These are phyloP conservation scores for Hypholoma sublateritium DNA, from an alignment of 768 basidiomycete genomes.

Conservation along the genomic window DNA sequence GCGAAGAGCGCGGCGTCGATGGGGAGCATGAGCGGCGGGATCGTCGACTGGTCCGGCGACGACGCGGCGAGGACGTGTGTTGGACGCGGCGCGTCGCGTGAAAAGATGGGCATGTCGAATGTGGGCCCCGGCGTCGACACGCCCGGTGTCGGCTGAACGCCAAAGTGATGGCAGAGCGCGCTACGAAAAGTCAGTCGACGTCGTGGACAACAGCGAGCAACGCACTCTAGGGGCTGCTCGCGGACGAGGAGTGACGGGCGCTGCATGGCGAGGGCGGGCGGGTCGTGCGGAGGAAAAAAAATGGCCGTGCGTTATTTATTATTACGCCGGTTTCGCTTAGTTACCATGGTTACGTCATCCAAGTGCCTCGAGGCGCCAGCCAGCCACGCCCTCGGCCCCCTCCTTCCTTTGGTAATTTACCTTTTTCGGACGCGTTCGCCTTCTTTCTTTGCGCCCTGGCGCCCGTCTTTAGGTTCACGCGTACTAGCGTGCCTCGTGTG, in stretches of 20 bases:
- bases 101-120: conserved; percentile 43
- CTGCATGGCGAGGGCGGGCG: conserved; percentile 23
- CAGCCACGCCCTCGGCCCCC: not conserved
- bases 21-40: conserved; percentile 47
- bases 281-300: not conserved
- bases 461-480: not conserved
- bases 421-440: not conserved
- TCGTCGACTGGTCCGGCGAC: conserved; percentile 25
- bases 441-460: not conserved
- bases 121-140: conserved; percentile 33
- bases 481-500: too few relatives aligned
- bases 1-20: conserved; percentile 50
- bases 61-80: conserved; percentile 58
- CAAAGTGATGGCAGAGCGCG: conserved; percentile 46
- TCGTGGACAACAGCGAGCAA: not conserved
- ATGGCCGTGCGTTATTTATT: not conserved
- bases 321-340: not conserved
- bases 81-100: not conserved
- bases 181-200: conserved; percentile 21
- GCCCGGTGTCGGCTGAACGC: conserved; percentile 27
- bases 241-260: conserved; percentile 31
- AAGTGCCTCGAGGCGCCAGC: not conserved
- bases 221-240: conserved; percentile 35
- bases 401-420: not conserved
- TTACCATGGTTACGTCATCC: not conserved